phyloP scores from a whole-genome alignment of 2,329 filamentous ascomycete species.

The Neofusicoccum ribis region DNA sequence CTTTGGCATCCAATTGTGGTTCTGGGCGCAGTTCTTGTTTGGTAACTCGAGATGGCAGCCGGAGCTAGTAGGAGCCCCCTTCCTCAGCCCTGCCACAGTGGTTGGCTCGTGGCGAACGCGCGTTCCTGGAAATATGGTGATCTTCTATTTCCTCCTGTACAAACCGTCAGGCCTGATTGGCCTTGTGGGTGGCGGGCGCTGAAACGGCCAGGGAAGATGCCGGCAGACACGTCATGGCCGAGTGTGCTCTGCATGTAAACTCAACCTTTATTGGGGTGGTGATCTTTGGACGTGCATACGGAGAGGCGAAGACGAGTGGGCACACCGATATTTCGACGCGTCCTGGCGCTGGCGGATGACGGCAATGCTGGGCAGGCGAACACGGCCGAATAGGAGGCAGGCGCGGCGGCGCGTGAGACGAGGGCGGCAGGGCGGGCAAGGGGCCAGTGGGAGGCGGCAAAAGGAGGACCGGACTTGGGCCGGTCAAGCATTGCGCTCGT shows the following conservation, averaged over 20 bases:
- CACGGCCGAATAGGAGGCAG: not conserved
- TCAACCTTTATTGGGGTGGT: not conserved
- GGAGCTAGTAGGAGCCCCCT: not conserved
- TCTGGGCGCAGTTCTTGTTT: not conserved
- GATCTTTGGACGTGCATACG: slow-evolving; percentile 16
- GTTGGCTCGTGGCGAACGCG: slow-evolving; percentile 5
- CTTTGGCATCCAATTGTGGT: not conserved
- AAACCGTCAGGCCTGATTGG: not conserved
- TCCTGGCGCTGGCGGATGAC: not conserved
- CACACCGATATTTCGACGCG: not conserved
- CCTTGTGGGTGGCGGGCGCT: not conserved
- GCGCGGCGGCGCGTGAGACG: not conserved
- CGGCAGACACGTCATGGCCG: slow-evolving; percentile 9
- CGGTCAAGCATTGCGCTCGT: not conserved
- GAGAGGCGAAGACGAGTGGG: not conserved
- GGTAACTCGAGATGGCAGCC: not conserved
- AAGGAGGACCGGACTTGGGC: not conserved
- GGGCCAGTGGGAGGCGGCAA: not conserved
- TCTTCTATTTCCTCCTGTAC: not conserved
- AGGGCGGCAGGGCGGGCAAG: not conserved
- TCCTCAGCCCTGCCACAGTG: not conserved
- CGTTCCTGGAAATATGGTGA: slow-evolving; percentile 1
- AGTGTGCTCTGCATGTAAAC: not conserved
- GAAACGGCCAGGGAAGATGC: slow-evolving; percentile 15
- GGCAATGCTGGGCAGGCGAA: not conserved